These are phyloP conservation scores for Gleditsia sinensis DNA, from an alignment of 306 rosid species.

Conservation along the genomic window DNA sequence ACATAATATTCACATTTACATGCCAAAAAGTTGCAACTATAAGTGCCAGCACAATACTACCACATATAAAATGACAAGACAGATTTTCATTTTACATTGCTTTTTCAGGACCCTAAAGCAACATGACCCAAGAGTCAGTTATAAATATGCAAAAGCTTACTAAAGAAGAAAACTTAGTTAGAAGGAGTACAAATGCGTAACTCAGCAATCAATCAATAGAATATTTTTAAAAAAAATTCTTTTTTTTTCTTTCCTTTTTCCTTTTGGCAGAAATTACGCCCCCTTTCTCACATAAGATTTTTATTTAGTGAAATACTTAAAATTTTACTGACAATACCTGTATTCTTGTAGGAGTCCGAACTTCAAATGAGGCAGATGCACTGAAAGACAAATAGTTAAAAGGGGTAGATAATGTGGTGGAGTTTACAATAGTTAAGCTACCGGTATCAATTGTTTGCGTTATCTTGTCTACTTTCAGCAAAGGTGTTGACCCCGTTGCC, in stretches of 20 bases:
- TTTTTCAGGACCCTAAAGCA: constrained; percentile 8
- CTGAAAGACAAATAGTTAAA: constrained; percentile 72
- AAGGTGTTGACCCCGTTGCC: constrained; percentile 76
- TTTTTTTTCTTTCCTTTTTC: constrained; percentile 10
- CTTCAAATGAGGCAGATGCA: constrained; percentile 90
- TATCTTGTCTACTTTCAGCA: constrained; percentile 77
- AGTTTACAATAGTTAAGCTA: constrained; percentile 59
- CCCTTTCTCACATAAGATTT: not conserved
- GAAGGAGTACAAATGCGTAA: not conserved
- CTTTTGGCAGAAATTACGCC: not conserved
- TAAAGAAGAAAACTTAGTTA: constrained; percentile 1
- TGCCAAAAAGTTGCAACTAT: not conserved
- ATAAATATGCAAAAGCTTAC: not conserved
- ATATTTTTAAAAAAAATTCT: not conserved
- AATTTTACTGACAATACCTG: constrained; percentile 61
- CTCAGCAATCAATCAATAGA: not conserved
- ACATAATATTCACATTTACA: constrained; percentile 17
- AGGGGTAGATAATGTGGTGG: constrained; percentile 71
- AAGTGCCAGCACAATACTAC: constrained; percentile 5
- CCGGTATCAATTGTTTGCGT: constrained; percentile 68
- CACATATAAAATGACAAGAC: not conserved
- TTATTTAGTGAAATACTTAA: not conserved
- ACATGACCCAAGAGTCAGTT: constrained; percentile 17
- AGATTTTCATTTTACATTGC: not conserved
- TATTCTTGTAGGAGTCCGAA: constrained; percentile 81